These are phyloP conservation scores for Dothistroma pini DNA, from an alignment of 2,329 filamentous ascomycete genomes.

Conservation along the genomic window DNA sequence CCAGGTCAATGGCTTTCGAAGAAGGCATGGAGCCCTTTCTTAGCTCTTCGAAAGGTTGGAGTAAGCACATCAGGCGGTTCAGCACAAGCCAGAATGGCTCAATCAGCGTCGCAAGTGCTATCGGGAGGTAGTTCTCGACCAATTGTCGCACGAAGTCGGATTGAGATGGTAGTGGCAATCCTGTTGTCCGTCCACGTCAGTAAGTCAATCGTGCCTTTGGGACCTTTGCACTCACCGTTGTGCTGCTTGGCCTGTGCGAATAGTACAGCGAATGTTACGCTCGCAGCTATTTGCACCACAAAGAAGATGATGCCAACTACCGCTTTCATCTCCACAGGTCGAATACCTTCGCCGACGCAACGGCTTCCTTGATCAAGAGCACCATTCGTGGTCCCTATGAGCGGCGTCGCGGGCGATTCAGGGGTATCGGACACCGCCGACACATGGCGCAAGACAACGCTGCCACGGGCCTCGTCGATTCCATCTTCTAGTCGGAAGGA, in stretches of 20 bases:
- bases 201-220: not conserved
- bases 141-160: conserved; percentile 41
- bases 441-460: not conserved
- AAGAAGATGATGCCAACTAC: conserved; percentile 15
- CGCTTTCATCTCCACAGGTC: conserved; percentile 17
- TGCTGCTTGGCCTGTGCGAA: conserved; percentile 4
- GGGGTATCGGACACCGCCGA: not conserved
- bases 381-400: not conserved
- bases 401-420: not conserved
- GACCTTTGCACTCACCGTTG: conserved; percentile 5
- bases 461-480: not conserved
- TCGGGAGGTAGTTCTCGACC: conserved; percentile 52
- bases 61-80: conserved; percentile 51
- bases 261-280: conserved; percentile 11
- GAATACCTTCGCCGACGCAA: not conserved
- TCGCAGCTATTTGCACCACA: conserved; percentile 10
- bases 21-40: conserved; percentile 39
- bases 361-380: not conserved
- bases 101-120: conserved; percentile 51
- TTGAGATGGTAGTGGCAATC: conserved; percentile 37
- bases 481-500: not conserved
- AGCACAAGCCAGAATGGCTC: conserved; percentile 57
- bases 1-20: conserved; percentile 36
- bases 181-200: conserved; percentile 20
- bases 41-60: conserved; percentile 55